Evolutionary conservation across 2,329 filamentous ascomycete genomes (phyloP), one percentile per base, ranked within the genome.

Genomic region (Claviceps arundinis): DNA sequence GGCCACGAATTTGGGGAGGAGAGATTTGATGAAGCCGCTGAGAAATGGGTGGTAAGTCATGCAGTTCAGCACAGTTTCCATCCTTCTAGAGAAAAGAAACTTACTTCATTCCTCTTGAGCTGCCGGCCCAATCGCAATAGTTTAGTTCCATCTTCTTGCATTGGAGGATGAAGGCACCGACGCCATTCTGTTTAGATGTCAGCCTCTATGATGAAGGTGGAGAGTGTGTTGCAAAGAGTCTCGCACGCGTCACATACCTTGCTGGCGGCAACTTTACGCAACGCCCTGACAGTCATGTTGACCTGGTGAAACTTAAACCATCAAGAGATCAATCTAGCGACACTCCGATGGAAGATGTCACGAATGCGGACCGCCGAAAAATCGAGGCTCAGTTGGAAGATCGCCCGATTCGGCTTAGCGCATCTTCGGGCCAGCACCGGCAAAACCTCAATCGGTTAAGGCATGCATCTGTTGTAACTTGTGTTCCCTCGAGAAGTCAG

Each of bases 101-200:
- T 57, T 76, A 93, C 87, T 95, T 93, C 89, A 97, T 96, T 65
- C 93, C 93, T 64, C 75, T 82, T 40, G 91, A 97, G 68, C 88
- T 95, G 57, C 90, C 93, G 53, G 87, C 88, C 81, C 86, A 90
- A 77, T 97, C 89, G 75, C 93, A 97, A 75, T 95, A 98, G 73
- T 95, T 87, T 65, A 98, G 88, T 68, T 95, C 88, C 68, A 98
- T 76, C 65, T 85, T 87, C 76, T 89, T 95, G 82, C 93, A 98
- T 75, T 95, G 91, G 54, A 96, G 81, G 70, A 98, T 88, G 75
- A 97, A 97, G 67, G 90, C 87, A 63, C 91, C 91, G 60, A 97
- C 78, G 77, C 93, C 93, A 74, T 98, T 97, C 90, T 97, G 37
- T 6, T 45, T 3, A 37, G 41, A 26, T 44, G 55, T 62, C 47